Conservation (phyloP, 1,284 basidiomycete species). For the Apiotrichum domesticum region DNA sequence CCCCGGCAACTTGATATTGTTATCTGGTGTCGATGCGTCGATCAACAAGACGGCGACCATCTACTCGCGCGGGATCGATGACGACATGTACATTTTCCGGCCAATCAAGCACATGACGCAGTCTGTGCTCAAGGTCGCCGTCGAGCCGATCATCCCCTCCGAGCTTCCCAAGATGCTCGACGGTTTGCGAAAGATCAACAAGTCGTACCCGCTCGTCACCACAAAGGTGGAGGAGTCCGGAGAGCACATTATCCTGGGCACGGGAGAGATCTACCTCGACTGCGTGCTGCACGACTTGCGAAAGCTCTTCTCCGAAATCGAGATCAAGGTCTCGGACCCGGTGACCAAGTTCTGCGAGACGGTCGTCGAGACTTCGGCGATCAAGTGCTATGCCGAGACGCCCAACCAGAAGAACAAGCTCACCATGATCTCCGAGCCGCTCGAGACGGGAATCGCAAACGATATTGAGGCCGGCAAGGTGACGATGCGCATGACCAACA, state of each 20-base stretch:
- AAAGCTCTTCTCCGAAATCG: conserved; percentile 89
- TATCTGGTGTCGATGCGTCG: conserved; percentile 87
- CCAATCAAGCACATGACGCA: conserved; percentile 95
- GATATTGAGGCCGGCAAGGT: conserved; percentile 88
- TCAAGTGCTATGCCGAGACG: conserved; percentile 98
- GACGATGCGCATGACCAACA: conserved; percentile 85
- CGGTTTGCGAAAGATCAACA: conserved; percentile 93
- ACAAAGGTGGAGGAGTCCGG: conserved; percentile 99
- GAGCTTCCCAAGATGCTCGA: conserved; percentile 98
- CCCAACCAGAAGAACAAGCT: conserved; percentile 99
- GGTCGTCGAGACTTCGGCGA: conserved; percentile 91
- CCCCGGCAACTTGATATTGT: conserved; percentile 86
- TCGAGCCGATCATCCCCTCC: conserved; percentile 94
- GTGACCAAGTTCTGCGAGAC: conserved; percentile 99
- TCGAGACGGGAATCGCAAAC: conserved; percentile 87
- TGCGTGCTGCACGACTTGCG: conserved; percentile 95
- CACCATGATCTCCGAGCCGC: conserved; percentile 95
- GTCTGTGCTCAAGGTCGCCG: conserved; percentile 96
- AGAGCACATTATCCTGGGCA: conserved; percentile 94
- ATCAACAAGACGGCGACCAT: conserved; percentile 94
- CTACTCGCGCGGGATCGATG: conserved; percentile 61
- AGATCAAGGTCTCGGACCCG: conserved; percentile 99
- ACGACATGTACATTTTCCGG: conserved; percentile 84
- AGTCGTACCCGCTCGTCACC: conserved; percentile 86
- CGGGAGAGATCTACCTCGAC: conserved; percentile 95